Conservation (phyloP, 2,329 filamentous ascomycete genomes). For the Plenodomus lindquistii region DNA sequence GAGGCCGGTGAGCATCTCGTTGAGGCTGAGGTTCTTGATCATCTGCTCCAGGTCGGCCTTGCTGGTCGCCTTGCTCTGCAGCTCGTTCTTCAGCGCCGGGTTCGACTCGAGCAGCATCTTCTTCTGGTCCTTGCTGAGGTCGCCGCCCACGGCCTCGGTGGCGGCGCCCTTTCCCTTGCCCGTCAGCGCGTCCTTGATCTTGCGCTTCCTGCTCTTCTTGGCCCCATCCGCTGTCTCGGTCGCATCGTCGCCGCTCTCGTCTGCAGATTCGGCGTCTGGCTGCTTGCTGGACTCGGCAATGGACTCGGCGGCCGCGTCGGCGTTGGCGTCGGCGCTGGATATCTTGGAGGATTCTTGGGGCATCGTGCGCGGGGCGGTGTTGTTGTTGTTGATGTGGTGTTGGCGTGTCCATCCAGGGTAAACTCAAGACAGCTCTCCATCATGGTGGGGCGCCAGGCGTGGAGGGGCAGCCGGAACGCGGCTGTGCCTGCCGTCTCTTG, state of each 20-base stretch:
- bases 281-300: slow-evolving; percentile 40
- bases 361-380: slow-evolving; percentile 23
- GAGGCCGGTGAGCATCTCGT: slow-evolving; percentile 74
- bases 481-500: too few relatives aligned
- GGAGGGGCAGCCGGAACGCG: too few relatives aligned
- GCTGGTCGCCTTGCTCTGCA: slow-evolving; percentile 35
- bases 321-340: slow-evolving; percentile 56
- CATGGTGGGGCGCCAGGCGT: slow-evolving; percentile 16
- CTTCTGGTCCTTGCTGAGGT: slow-evolving; percentile 45
- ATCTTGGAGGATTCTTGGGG: slow-evolving; percentile 64
- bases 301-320: slow-evolving; percentile 52
- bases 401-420: slow-evolving; percentile 8
- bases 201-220: slow-evolving; percentile 68
- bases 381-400: slow-evolving; percentile 10
- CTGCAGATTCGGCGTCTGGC: slow-evolving; percentile 31
- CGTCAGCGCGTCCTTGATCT: slow-evolving; percentile 54
- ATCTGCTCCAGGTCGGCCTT: slow-evolving; percentile 48
- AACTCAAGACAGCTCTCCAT: slow-evolving; percentile 3
- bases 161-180: slow-evolving; percentile 39
- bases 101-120: slow-evolving; percentile 43
- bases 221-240: slow-evolving; percentile 37
- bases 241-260: slow-evolving; percentile 41
- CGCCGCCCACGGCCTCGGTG: slow-evolving; percentile 32
- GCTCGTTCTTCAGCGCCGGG: slow-evolving; percentile 44
- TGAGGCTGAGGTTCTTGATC: slow-evolving; percentile 66